These are phyloP conservation scores for Leccinum pellstonianum DNA, from an alignment of 768 basidiomycete genomes.

Conservation along the genomic window DNA sequence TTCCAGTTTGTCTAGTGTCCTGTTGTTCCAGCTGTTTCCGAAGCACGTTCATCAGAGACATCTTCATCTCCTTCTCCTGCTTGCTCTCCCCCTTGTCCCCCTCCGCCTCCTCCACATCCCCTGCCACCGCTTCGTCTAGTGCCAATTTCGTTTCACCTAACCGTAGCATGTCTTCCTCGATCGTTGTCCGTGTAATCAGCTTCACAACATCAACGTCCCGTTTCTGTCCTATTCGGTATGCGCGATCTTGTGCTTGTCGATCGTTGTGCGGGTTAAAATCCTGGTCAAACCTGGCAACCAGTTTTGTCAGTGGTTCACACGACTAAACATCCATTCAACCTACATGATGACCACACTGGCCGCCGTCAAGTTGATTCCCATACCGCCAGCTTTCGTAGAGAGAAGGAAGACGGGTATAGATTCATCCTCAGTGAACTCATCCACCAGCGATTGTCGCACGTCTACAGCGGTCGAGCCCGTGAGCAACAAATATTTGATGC, in stretches of 20 bases:
- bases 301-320: neutral
- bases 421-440: constrained; percentile 87
- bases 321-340: constrained; percentile 22
- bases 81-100: constrained; percentile 58
- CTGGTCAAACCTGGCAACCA: constrained; percentile 79
- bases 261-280: constrained; percentile 99
- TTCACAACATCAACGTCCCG: constrained; percentile 94
- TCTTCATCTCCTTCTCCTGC: constrained; percentile 81
- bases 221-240: constrained; percentile 95
- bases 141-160: constrained; percentile 89
- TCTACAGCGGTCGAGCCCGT: constrained; percentile 95
- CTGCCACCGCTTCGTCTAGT: constrained; percentile 92
- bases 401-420: constrained; percentile 86
- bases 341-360: constrained; percentile 94
- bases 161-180: constrained; percentile 94
- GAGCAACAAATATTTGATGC: constrained; percentile 75
- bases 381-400: constrained; percentile 90
- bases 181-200: constrained; percentile 85
- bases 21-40: constrained; percentile 76
- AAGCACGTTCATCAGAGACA: constrained; percentile 79
- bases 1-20: constrained; percentile 28
- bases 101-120: constrained; percentile 56
- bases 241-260: constrained; percentile 94
- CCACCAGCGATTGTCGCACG: constrained; percentile 88
- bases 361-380: constrained; percentile 96